Conservation (phyloP, 139 green algal genomes). For the Penium margaritaceum region DNA sequence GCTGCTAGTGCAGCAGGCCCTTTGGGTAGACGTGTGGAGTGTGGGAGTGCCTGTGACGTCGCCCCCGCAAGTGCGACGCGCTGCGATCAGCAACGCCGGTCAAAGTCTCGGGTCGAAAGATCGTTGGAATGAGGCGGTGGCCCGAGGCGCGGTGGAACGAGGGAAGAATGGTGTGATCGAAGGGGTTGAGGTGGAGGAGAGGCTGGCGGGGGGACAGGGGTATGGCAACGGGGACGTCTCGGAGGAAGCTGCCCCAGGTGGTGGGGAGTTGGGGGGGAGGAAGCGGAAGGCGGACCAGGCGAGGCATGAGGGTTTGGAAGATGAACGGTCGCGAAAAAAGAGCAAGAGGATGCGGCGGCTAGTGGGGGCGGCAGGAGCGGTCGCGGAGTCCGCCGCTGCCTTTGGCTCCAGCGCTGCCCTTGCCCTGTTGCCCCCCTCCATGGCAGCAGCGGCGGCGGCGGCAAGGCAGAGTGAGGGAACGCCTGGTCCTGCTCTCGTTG, state of each 20-base stretch:
- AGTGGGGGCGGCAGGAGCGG: neutral
- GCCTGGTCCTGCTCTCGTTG: neutral
- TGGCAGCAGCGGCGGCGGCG: neutral
- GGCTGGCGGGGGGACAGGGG: slow-evolving; percentile 26
- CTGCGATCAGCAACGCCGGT: neutral
- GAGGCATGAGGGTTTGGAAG: slow-evolving; percentile 15
- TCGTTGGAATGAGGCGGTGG: neutral
- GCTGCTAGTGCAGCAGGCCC: slow-evolving; percentile 54
- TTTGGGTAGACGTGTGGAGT: slow-evolving; percentile 58
- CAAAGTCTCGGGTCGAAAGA: neutral
- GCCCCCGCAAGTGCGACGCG: neutral
- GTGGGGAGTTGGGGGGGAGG: neutral
- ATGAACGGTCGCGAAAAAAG: neutral
- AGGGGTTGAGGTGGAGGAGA: no score
- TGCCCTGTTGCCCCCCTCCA: no score
- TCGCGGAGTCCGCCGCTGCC: neutral
- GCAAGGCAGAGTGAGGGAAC: neutral
- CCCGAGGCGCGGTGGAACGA: no score
- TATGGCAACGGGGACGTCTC: neutral
- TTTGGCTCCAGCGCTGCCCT: neutral
- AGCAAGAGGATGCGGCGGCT: neutral
- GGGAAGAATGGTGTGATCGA: no score
- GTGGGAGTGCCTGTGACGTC: slow-evolving; percentile 31
- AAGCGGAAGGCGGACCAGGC: slow-evolving; percentile 5
- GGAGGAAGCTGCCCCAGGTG: no score